phyloP scores from a whole-genome alignment of 2,329 filamentous ascomycete genomes.

The Ophiostoma ulmi region DNA sequence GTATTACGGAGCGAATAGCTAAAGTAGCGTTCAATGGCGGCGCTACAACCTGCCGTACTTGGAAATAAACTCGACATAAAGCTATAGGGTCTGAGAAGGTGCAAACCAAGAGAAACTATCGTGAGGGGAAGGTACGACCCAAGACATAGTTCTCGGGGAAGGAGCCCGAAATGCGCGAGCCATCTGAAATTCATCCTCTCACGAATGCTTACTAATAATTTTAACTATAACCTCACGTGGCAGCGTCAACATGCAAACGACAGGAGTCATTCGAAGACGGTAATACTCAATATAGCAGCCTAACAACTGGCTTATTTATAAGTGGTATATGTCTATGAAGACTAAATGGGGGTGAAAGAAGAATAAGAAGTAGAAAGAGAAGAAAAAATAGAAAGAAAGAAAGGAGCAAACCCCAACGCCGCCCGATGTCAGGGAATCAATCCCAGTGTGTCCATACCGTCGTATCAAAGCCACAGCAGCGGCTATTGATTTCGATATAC shows the following conservation, averaged over 20 bases:
- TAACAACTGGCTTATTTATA: background rate
- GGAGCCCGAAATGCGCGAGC: slow-evolving; percentile 2
- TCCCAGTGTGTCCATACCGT: background rate
- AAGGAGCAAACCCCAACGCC: background rate
- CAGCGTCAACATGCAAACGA: background rate
- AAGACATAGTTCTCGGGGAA: background rate
- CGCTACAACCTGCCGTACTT: background rate
- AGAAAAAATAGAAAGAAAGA: background rate
- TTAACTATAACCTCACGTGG: background rate
- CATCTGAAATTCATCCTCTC: background rate
- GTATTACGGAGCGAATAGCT: too few relatives aligned
- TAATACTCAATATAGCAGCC: slow-evolving; percentile 11
- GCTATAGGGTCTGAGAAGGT: background rate
- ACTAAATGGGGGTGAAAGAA: background rate
- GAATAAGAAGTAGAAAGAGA: background rate
- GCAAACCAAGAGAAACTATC: background rate
- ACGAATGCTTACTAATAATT: background rate
- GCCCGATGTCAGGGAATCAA: background rate
- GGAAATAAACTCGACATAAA: background rate
- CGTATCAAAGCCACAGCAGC: background rate
- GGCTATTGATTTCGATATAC: background rate
- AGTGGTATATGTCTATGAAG: background rate
- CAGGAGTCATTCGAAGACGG: background rate
- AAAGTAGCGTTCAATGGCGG: background rate
- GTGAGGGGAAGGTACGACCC: background rate